Percentiles rank a stretch among this genome's conserved stretches.
Conservation (phyloP, 2,329 filamentous ascomycete species). For the Sarocladium brachiariae region DNA sequence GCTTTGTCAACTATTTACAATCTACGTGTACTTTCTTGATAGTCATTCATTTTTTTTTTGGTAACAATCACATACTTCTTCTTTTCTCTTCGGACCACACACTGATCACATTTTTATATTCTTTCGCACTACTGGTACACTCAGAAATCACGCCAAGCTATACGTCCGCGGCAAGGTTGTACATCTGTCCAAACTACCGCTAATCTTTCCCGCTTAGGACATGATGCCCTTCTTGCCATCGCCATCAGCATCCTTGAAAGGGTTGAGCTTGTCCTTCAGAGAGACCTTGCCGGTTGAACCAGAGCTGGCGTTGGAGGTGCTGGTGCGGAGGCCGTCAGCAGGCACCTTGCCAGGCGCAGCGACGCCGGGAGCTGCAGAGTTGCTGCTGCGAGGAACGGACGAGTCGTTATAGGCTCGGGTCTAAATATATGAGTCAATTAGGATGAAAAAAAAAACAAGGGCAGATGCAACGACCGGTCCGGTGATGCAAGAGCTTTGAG, state of each 20-base stretch:
- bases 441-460: too few relatives aligned
- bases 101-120: too few relatives aligned
- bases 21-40: too few relatives aligned
- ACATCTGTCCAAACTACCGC: neutral
- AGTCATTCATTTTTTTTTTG: too few relatives aligned
- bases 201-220: constrained; percentile 10
- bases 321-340: neutral
- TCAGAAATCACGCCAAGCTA: too few relatives aligned
- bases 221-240: constrained; percentile 19
- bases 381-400: neutral
- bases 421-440: neutral
- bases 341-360: neutral
- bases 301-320: neutral
- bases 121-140: too few relatives aligned
- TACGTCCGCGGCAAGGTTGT: too few relatives aligned
- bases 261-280: constrained; percentile 17
- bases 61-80: too few relatives aligned
- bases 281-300: constrained; percentile 12
- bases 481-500: too few relatives aligned
- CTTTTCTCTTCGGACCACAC: too few relatives aligned
- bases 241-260: constrained; percentile 18
- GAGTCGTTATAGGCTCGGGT: neutral
- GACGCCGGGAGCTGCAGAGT: neutral
- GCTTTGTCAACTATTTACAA: too few relatives aligned
- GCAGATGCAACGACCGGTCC: too few relatives aligned